Evolutionary conservation across 2,329 filamentous ascomycete species (phyloP), one percentile per base, ranked within the genome.

Genomic region (Aspergillus texensis): DNA sequence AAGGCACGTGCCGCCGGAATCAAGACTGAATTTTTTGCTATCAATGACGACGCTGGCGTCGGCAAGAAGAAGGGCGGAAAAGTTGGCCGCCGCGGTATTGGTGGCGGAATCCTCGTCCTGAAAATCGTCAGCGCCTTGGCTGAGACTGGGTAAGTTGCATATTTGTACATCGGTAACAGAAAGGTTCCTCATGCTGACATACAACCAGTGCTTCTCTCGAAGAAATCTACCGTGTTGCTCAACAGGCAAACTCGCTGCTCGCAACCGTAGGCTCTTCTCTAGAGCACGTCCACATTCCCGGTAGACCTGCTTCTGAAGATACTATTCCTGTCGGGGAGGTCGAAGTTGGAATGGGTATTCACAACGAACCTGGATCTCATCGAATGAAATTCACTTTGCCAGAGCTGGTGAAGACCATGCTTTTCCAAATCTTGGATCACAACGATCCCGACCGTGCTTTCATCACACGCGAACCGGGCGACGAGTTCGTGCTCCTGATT

Each of bases 221-320:
- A 26, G 87, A 96, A 62, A 91, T 96, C 3, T 86, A 89, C 64
- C 83, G 84, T 66, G 86, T 94, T 12, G 93, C 93, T 8, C 84
- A 88, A 72, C 79, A 93, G 57, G 86, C 88, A 3, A 89, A 91
- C 3, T 83, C 87, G 21, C 96, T 96, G 74, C 80, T 94, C 8
- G 91, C 96, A 39, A 93, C 91, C 48, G 91, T 97, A 26, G 94
- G 94, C 19, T 91, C 92, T 3, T 94, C 91, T 59, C 81, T 97
- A 48, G 90, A 91, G 67, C 94, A 96, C 75, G 94, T 97, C n/a
- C 94, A 97, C 74, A 92, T 97, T 0, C 94, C 94, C 0, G 94
- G 94, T 4, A 86, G 93, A 64, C 85, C 82, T 1, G 74, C 82
- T 8, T 77, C 81, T 0, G 85, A 87, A 28, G 88, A 88, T 32